Base-by-base conservation (phyloP, 2,329 filamentous ascomycete species). In the Arthrobotrys sinensis region DNA sequence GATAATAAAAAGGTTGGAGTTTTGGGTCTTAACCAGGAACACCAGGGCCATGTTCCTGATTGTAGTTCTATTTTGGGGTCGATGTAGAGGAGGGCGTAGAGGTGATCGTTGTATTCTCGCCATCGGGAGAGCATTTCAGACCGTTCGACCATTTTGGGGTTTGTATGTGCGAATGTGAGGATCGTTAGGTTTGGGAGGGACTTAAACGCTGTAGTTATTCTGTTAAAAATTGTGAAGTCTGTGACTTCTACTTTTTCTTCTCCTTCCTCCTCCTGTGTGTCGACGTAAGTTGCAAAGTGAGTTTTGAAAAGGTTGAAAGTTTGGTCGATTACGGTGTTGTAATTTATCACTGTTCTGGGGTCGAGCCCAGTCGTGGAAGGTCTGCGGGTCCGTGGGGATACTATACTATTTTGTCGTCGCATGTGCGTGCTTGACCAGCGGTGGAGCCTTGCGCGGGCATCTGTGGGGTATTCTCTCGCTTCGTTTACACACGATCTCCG, bases 61-160 rank as follows among this genome's bases (percentile, higher is more conserved):
- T 62, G 32, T 21, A 76, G 34, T 12, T 76, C 71, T 36, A 76
- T 68, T 36, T 76, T 76, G 1, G 71, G 71, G 24, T 76, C 71
- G 16, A 76, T 76, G 45, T 76, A 76, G 4, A 76, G 48, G 4
- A 76, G 64, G 4, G 64, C 53, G 46, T 76, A 76, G 0, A 76
- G 50, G 12, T 76, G 71, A 55, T 76, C 62, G 55, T 76, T 76
- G 24, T 76, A 76, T 24, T 76, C 71, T 16, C 53, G 53, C 71
- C 71, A 76, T 11, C 45, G 43, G 11, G 53, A 28, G 12, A 76
- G 55, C 64, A 68, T 76, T 21, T 69, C 64, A 3, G 64, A 32
- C 0, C 36, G 45, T 14, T 76, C 64, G 3, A 69, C 50, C 43
- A 43, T 76, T 55, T 76, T 76, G 0, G 71, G 64, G 21, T 76